Percentiles rank a stretch among this genome's conserved stretches.
Conservation (phyloP, 2,329 filamentous ascomycete genomes). For the Fusarium protoensiforme region DNA sequence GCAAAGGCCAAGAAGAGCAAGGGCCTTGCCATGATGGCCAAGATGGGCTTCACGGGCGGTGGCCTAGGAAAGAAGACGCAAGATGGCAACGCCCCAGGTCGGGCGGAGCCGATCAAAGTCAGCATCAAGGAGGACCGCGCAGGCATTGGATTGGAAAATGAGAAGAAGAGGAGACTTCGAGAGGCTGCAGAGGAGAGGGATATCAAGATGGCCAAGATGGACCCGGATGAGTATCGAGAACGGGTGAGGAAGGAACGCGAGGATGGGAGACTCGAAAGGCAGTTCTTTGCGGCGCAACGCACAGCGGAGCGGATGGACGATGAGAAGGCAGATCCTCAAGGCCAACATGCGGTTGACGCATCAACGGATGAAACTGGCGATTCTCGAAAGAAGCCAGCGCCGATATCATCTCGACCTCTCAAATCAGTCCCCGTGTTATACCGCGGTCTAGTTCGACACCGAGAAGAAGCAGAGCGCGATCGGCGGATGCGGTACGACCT, state of each 20-base stretch:
- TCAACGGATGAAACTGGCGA: slow-evolving; percentile 30
- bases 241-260: slow-evolving; percentile 78
- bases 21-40: slow-evolving; percentile 95
- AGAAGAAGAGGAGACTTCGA: slow-evolving; percentile 80
- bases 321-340: slow-evolving; percentile 50
- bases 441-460: slow-evolving; percentile 76
- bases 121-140: slow-evolving; percentile 81
- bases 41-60: slow-evolving; percentile 89
- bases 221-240: slow-evolving; percentile 79
- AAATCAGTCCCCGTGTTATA: slow-evolving; percentile 82
- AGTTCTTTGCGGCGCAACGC: slow-evolving; percentile 82
- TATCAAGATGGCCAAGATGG: slow-evolving; percentile 69
- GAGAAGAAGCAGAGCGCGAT: slow-evolving; percentile 77
- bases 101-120: slow-evolving; percentile 79
- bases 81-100: slow-evolving; percentile 49
- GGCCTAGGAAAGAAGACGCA: slow-evolving; percentile 73
- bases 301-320: slow-evolving; percentile 82
- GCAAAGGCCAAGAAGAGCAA: slow-evolving; percentile 75
- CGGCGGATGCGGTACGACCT: slow-evolving; percentile 72
- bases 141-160: slow-evolving; percentile 85
- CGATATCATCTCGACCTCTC: slow-evolving; percentile 62
- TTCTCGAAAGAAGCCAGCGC: slow-evolving; percentile 46
- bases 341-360: slow-evolving; percentile 4
- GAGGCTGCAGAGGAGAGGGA: slow-evolving; percentile 69
- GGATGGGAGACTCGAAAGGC: slow-evolving; percentile 73